Evolutionary conservation across 2,329 filamentous ascomycete species (phyloP), one percentile per base, ranked within the genome.

Genomic region (Colletotrichum cereale): DNA sequence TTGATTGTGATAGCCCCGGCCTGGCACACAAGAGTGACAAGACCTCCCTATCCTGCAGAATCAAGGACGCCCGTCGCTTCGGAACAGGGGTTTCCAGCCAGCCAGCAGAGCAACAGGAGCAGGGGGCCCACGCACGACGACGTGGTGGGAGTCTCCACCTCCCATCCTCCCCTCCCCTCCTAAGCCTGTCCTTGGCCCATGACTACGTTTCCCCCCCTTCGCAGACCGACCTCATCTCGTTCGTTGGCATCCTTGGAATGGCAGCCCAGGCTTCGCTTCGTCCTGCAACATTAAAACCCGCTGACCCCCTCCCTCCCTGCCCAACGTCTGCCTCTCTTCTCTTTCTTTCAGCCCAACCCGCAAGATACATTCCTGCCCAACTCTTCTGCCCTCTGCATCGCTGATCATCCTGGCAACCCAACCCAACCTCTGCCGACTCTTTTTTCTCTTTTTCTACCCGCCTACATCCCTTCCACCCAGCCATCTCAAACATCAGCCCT

Each of bases 281-380:
- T 67, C 56, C 70, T 68, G 73, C 70, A 73, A 74, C 70, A 80
- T 81, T 82, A 82, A 82, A 83, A 82, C 77, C 80, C 80, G 77
- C 78, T 77, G 75, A 75, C 77, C 80, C 79, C 81, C 81, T 78
- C 78, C 78, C 76, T 76, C 64, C 57, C 77, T 80, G 80, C 80
- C 81, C 81, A 80, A 82, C 77, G 76, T 68, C 72, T 50, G 72
- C 65, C 77, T 76, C 74, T 77, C 75, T 76, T 78, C 76, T 75
- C 76, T 79, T 75, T 77, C 76, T 79, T 77, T 78, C 79, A 77
- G 79, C 81, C 80, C 80, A 81, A 81, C 77, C 70, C 73, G 71
- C 73, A 69, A 70, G 42, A 50, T 31, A 56, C 66, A 60, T 75
- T 74, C 61, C 71, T 76, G 74, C 76, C 76, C 74, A 77, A 76